Evolutionary conservation across 257 asterid species (phyloP), one percentile per base, ranked within the genome.

Genomic region (Fraxinus excelsior): DNA sequence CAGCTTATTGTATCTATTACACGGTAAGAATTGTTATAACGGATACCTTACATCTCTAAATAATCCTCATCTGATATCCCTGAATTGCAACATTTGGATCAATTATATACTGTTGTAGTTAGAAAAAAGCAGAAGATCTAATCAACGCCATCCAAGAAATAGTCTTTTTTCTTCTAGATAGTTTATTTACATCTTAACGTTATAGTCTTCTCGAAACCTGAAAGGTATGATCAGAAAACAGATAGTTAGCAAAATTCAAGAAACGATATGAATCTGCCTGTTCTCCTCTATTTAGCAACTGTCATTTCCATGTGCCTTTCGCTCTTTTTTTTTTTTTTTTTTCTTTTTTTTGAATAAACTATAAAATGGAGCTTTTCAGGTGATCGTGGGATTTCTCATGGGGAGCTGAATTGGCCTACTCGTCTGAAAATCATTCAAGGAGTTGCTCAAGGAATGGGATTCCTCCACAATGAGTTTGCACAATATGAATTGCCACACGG

Each of bases 381-480:
- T 25, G 97, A 96, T 79, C 89, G 92, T 0, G 97, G 97, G 67
- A 73, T 72, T 6, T 80, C 80, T 9, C 98, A 88, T 31, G 88
- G 90, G 0, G 92, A 91, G 68, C 83, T 93, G 18, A 89, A 81
- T 8, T 91, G 98, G 99, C 78, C 88, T 0, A 85, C 77, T 0
- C 91, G 98, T 11, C 77, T 96, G 67, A 89, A 84, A 78, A 91
- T 93, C 79, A 87, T 96, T 64, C 88, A 88, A 35, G 97, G 99
- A 53, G 83, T 91, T 2, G 95, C 91, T 0, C 90, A 85, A 0
- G 99, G 98, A 12, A 80, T 93, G 94, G 92, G 88, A 19, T 96
- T 85, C 84, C 94, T 96, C 70, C 99, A 93, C 85, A 80, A 87
- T 0, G 96, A 93, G 74, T 96, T 89, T 34, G 64, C 92, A 49